Conservation (phyloP, 2,329 filamentous ascomycete genomes). For the Clonostachys byssicola region DNA sequence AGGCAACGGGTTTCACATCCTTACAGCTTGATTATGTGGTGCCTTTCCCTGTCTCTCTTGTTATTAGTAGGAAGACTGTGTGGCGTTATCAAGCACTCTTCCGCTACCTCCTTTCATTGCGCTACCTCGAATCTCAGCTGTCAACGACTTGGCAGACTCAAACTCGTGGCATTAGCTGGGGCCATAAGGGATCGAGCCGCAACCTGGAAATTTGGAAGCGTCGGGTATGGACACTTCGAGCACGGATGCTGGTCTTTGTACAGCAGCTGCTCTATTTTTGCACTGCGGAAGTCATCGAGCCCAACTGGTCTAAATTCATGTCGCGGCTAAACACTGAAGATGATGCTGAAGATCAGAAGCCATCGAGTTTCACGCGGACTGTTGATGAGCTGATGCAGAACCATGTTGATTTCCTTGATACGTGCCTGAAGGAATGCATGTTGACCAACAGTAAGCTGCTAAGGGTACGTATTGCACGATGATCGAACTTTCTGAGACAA, state of each 20-base stretch:
- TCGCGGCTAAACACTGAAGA: constrained; percentile 68
- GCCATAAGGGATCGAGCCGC: constrained; percentile 68
- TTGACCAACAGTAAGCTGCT: constrained; percentile 93
- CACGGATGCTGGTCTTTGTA: constrained; percentile 94
- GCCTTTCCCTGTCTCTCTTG: constrained; percentile 90
- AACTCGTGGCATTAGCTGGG: constrained; percentile 76
- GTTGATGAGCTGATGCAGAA: constrained; percentile 99
- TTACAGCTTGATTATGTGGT: constrained; percentile 92
- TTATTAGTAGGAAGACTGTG: constrained; percentile 95
- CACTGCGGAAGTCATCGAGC: constrained; percentile 94
- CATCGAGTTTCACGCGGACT: constrained; percentile 52
- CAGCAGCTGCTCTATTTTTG: constrained; percentile 97
- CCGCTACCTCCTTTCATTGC: constrained; percentile 84
- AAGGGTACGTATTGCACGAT: constrained; percentile 52
- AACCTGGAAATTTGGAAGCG: constrained; percentile 89
- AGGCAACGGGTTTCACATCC: constrained; percentile 86
- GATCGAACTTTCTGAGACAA: neutral
- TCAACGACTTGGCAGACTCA: constrained; percentile 89
- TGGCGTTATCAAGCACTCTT: constrained; percentile 95
- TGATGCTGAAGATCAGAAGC: constrained; percentile 19
- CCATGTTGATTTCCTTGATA: constrained; percentile 96
- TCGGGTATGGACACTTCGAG: constrained; percentile 83
- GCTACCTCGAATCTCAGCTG: constrained; percentile 83
- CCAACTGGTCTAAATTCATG: constrained; percentile 95
- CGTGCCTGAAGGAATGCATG: constrained; percentile 98